Base-by-base conservation (phyloP, 192 early-diverging fungal species). In the Entophlyctis luteolus region DNA sequence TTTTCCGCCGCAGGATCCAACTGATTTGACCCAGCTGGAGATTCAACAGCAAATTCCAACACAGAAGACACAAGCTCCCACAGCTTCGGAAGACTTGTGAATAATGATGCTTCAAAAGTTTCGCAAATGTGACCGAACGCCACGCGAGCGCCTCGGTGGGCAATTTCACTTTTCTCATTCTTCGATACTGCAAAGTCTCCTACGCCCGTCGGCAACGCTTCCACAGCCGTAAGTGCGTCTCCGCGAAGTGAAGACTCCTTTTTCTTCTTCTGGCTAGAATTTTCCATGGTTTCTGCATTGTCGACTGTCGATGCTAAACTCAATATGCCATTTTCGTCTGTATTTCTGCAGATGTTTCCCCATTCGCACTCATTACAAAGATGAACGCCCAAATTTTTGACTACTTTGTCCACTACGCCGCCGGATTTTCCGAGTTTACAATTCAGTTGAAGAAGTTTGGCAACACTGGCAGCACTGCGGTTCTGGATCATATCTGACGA, bases 341-440 rank as follows among this genome's bases (percentile, higher is more conserved):
- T 16, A 2, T 47, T 66, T 5, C 57, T 59, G 14, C 57, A 69
- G 18, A 63, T 45, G 28, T 48, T 67, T 16, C 65, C 76, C 23
- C 32, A 69, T 27, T 67, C 70, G 2, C 90, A 85, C 59, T 99
- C 95, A 2, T 87, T 84, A 62, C 95, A 97, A 18, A 92, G 79
- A 53, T 92, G 90, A 1, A 86, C 86, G 18, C 86, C 87, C 55
- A 98, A 57, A 68, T 99, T 99, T 38, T 88, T 89, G 50, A 94
- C 73, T 36, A 99, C 83, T 70, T 97, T 94, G 38, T 95, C 95
- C 56, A 74, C 84, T 23, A 83, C 70, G 0, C 75, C 68, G 5
- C 62, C 67, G 74, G 73, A 31, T 79, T 85, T 31, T 2, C 53
- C 55, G 32, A 85, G 59, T 25, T 80, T 78, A 0, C 76, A 37